Evolutionary conservation across 2,329 filamentous ascomycete genomes (phyloP), one percentile per base, ranked within the genome.

Genomic region (Penicillium sp.): DNA sequence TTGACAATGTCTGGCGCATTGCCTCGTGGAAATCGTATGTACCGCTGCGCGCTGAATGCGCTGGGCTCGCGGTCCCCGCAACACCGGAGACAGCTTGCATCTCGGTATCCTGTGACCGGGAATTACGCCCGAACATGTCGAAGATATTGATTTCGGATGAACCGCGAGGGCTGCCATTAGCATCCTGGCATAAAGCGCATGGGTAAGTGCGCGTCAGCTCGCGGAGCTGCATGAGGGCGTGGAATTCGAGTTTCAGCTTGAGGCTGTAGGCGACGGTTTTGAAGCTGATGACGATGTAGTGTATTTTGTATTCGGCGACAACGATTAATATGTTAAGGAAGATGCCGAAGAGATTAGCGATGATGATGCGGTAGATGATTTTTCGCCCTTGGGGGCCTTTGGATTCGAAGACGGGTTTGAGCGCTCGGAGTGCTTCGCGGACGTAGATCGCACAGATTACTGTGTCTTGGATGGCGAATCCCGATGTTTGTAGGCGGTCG

Each of bases 391-490:
- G 63, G 14, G 62, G 58, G 35, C 74, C 69, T 26, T 78, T 74
- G 3, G 74, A 53, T 5, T 70, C 69, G 35, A 82, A 67, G 17
- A 82, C 70, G 73, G 65, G 65, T 5, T 61, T 59, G 0, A 71
- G 59, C 3, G 58, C 58, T 2, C 71, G 75, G 42, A 77, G 61
- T 0, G 81, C 78, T 58, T 82, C 78, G 61, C 66, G 69, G 36
- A 84, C 80, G 64, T 82, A 84, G 19, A 82, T 67, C 0, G 68
- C 68, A 4, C 78, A 80, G 46, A 84, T 75, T 42, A 82, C 67
- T 30, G 77, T 67, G 53, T 84, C 82, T 56, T 83, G 81, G 4
- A 79, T 36, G 53, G 77, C 80, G 59, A 83, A 82, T 5, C 78
- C 70, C 0, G 73, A 75, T 36, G 82, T 72, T 60, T 82, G 77